Evolutionary conservation across 805 yeast genomes (phyloP).

Genomic region (Saitoella complicata): DNA sequence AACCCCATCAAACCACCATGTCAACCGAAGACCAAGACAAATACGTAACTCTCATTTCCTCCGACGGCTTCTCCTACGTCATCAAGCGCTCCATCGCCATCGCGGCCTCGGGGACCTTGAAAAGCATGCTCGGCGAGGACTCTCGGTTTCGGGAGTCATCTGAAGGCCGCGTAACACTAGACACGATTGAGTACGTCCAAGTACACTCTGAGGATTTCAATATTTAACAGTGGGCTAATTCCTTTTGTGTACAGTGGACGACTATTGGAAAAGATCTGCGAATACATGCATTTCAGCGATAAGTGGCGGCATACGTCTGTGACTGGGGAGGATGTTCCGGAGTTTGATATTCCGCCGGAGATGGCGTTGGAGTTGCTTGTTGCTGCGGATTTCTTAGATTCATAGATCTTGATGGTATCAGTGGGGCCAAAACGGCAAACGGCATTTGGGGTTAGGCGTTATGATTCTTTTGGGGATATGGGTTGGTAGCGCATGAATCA

Average conservation of each 20-base stretch:
- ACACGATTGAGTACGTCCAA: constrained; percentile 41
- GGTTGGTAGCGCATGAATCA: no score
- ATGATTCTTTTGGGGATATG: no score
- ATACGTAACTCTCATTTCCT: constrained; percentile 52
- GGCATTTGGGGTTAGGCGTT: no score
- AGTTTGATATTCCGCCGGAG: constrained; percentile 83
- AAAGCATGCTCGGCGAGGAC: constrained; percentile 31
- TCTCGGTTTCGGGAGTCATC: neutral
- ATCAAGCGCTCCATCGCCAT: constrained; percentile 59
- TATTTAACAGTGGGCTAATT: neutral
- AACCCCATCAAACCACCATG: no score
- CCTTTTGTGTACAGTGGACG: constrained; percentile 31
- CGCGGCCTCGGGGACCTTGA: constrained; percentile 43
- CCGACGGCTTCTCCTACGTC: constrained; percentile 49
- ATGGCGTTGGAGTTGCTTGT: constrained; percentile 81
- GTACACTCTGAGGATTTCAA: constrained; percentile 31
- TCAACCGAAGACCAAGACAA: no score
- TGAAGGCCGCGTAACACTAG: neutral
- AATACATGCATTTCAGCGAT: constrained; percentile 61
- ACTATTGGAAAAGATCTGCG: constrained; percentile 64
- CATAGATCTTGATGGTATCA: no score
- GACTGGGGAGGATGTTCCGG: constrained; percentile 40
- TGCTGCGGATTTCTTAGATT: constrained; percentile 77
- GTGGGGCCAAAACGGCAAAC: no score
- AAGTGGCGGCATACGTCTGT: constrained; percentile 32